phyloP scores from a whole-genome alignment of 2,329 filamentous ascomycete genomes.

The Colletotrichum limetticola region DNA sequence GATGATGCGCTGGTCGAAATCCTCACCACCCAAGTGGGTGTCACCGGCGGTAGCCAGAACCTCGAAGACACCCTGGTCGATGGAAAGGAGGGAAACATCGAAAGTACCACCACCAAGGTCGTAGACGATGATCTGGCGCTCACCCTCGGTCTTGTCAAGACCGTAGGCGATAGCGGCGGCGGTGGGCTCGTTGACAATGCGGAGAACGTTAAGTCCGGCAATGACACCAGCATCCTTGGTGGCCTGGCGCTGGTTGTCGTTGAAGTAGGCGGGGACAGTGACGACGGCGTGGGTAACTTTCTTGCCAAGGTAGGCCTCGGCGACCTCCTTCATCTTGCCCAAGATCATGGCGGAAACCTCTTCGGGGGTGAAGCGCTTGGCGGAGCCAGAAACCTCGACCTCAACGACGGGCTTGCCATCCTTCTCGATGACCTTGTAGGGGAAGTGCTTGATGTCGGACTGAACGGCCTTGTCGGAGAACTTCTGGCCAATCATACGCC shows the following conservation, averaged over 20 bases:
- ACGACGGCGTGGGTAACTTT: slow-evolving; percentile 90
- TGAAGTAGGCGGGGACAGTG: slow-evolving; percentile 97
- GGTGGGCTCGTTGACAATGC: slow-evolving; percentile 96
- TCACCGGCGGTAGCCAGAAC: slow-evolving; percentile 95
- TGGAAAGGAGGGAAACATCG: slow-evolving; percentile 92
- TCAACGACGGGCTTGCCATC: slow-evolving; percentile 89
- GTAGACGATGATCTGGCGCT: slow-evolving; percentile 92
- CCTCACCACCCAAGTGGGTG: slow-evolving; percentile 97
- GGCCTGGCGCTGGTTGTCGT: slow-evolving; percentile 96
- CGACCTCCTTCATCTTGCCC: slow-evolving; percentile 86
- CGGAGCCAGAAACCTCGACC: slow-evolving; percentile 72
- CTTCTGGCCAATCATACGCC: slow-evolving; percentile 88
- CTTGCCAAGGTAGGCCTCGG: slow-evolving; percentile 83
- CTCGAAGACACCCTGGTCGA: slow-evolving; percentile 93
- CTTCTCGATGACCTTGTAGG: slow-evolving; percentile 92
- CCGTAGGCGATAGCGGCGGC: slow-evolving; percentile 96
- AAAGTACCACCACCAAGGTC: slow-evolving; percentile 95
- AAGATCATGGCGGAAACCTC: slow-evolving; percentile 85
- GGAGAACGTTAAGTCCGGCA: slow-evolving; percentile 92
- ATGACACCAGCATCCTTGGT: slow-evolving; percentile 96
- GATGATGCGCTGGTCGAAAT: slow-evolving; percentile 98
- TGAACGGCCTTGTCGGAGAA: slow-evolving; percentile 88
- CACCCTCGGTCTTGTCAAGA: slow-evolving; percentile 84
- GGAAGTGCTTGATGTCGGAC: slow-evolving; percentile 97
- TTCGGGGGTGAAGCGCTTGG: slow-evolving; percentile 83